Conservation (phyloP, 805 yeast species). For the Monosporozyma yasuniensis region DNA sequence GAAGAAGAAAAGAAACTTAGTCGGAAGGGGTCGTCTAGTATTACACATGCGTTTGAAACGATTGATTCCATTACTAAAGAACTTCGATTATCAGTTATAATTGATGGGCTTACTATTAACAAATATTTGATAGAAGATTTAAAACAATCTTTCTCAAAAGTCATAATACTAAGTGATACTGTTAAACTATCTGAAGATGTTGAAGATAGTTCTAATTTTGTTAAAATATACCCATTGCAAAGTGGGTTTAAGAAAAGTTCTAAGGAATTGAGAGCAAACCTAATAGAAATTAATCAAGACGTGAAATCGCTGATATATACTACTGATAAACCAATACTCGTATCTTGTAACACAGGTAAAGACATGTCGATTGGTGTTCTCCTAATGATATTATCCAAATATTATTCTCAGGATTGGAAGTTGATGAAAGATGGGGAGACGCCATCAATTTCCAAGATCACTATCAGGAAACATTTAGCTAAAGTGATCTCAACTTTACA, state of each 20-base stretch:
- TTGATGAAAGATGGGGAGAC: slow-evolving; percentile 3
- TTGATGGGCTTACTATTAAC: slow-evolving; percentile 9
- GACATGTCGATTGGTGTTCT: slow-evolving; percentile 61
- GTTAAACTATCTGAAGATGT: not conserved
- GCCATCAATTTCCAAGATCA: slow-evolving; percentile 36
- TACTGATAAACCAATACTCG: slow-evolving; percentile 24
- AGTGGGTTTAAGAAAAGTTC: slow-evolving; percentile 57
- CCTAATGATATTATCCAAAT: slow-evolving; percentile 41
- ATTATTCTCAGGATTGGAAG: slow-evolving; percentile 38
- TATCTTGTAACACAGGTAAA: slow-evolving; percentile 55
- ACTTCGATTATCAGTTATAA: slow-evolving; percentile 17
- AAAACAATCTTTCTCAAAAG: slow-evolving; percentile 7
- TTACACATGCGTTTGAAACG: slow-evolving; percentile 10
- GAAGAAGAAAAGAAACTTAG: not conserved
- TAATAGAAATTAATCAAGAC: slow-evolving; percentile 31
- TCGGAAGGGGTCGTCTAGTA: not conserved
- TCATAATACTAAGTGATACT: slow-evolving; percentile 17
- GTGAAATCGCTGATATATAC: not conserved
- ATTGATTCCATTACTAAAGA: slow-evolving; percentile 15
- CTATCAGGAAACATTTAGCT: slow-evolving; percentile 48
- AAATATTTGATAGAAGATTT: slow-evolving; percentile 7
- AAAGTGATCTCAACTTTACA: slow-evolving; percentile 34
- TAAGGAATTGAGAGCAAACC: slow-evolving; percentile 41
- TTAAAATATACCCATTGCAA: slow-evolving; percentile 15
- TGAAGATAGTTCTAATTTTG: slow-evolving; percentile 13